Conservation (phyloP, 352 stramenopile genomes). For the Phytophthora lateralis region DNA sequence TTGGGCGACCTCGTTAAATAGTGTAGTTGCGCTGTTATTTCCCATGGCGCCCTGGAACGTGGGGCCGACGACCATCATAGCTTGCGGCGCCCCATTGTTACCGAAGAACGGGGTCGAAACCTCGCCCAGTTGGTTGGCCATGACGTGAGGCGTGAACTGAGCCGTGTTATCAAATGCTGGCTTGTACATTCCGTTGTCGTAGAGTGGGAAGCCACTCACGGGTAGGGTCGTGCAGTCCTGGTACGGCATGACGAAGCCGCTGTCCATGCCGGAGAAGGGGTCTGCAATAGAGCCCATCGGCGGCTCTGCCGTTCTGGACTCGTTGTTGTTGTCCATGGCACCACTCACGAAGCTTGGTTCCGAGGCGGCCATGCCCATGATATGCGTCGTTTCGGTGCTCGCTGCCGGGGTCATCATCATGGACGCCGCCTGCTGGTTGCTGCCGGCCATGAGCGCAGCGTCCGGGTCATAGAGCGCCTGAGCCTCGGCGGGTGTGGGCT, state of each 20-base stretch:
- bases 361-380: constrained; percentile 14
- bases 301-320: constrained; percentile 8
- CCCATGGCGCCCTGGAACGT: constrained; percentile 11
- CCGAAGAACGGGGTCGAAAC: constrained; percentile 11
- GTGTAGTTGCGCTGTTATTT: constrained; percentile 5
- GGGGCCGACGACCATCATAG: constrained; percentile 1
- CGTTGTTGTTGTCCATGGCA: constrained; percentile 6
- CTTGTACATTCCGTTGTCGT: constrained; percentile 17
- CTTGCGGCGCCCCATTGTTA: background rate
- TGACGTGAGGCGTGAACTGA: constrained; percentile 9
- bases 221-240: constrained; percentile 22
- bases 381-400: constrained; percentile 16
- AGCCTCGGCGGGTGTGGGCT: background rate
- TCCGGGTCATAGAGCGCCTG: constrained; percentile 12
- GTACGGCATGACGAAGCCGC: constrained; percentile 28
- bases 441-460: background rate
- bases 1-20: constrained; percentile 31
- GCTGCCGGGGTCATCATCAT: constrained; percentile 9
- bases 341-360: constrained; percentile 10
- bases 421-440: constrained; percentile 5
- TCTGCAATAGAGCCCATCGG: background rate
- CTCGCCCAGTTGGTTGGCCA: constrained; percentile 25
- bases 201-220: constrained; percentile 25
- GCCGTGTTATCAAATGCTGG: constrained; percentile 1
- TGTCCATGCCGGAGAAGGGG: constrained; percentile 15